Percentiles rank a stretch among this genome's conserved stretches.
Conservation (phyloP, 441 rosid species). For the Theobroma grandiflorum region DNA sequence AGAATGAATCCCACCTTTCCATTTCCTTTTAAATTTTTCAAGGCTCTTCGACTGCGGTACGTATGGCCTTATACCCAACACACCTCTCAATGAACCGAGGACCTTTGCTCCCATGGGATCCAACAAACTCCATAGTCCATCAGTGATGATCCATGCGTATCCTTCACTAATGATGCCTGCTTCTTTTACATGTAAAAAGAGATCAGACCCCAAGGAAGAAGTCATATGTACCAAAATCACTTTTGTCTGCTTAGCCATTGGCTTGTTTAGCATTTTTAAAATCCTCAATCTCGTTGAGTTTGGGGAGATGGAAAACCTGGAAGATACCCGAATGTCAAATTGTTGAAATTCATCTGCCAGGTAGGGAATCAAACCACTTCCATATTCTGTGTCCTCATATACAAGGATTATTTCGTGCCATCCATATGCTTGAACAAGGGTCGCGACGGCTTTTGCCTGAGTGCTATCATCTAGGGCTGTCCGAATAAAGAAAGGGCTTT, state of each 20-base stretch:
- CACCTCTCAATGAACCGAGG: conserved; percentile 45
- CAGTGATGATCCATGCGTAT: conserved; percentile 47
- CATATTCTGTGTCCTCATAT: conserved; percentile 41
- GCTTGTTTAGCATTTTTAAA: conserved; percentile 22
- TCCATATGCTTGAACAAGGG: conserved; percentile 26
- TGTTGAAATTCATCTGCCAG: conserved; percentile 36
- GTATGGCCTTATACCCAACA: conserved; percentile 40
- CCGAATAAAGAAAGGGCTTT: conserved; percentile 36
- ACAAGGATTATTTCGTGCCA: conserved; percentile 40
- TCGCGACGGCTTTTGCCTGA: conserved; percentile 35
- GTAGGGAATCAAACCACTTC: conserved; percentile 40
- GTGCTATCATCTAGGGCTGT: conserved; percentile 32
- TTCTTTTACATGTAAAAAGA: conserved; percentile 32
- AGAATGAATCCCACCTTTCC: conserved; percentile 17
- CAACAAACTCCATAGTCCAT: conserved; percentile 29
- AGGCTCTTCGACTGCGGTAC: conserved; percentile 27
- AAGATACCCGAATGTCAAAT: conserved; percentile 21
- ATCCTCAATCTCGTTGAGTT: conserved; percentile 28
- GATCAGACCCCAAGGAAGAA: conserved; percentile 27
- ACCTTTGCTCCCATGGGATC: neutral
- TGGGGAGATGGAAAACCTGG: conserved; percentile 28
- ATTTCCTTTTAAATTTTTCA: conserved; percentile 27
- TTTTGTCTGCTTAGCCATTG: conserved; percentile 37
- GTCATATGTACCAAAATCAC: conserved; percentile 45
- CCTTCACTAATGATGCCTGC: conserved; percentile 43